Evolutionary conservation across 495 filamentous ascomycete species (phyloP).

Genomic region (Hyphodiscus hymeniophilus): DNA sequence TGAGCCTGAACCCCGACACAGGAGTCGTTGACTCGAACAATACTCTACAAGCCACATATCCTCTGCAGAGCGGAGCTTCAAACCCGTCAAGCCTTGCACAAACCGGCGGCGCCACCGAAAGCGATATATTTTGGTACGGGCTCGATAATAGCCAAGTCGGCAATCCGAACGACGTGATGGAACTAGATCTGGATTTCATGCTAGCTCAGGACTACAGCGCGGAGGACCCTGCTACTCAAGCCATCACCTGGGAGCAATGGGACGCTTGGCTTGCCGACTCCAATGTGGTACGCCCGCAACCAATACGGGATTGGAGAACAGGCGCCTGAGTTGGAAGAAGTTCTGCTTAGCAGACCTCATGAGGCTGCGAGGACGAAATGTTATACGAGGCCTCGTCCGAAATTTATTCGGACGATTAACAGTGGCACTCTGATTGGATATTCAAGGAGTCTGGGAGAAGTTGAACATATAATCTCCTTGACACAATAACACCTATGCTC

Average conservation of each 20-base stretch:
- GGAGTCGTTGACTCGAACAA: background rate
- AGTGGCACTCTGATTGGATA: too few species aligned
- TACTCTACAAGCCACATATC: constrained; percentile 8
- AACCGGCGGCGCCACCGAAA: constrained; percentile 6
- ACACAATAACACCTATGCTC: too few species aligned
- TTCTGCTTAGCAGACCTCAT: background rate
- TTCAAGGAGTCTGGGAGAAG: too few species aligned
- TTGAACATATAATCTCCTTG: too few species aligned
- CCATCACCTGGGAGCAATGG: constrained; percentile 28
- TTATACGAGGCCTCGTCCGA: too few species aligned
- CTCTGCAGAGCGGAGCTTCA: constrained; percentile 6
- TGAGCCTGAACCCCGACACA: constrained; percentile 4
- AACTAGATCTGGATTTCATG: constrained; percentile 23
- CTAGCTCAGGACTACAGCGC: constrained; percentile 17
- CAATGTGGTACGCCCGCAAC: background rate
- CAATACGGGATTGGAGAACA: background rate
- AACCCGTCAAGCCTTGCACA: constrained; percentile 8
- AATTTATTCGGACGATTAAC: too few species aligned
- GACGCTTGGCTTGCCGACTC: constrained; percentile 26
- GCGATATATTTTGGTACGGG: constrained; percentile 21
- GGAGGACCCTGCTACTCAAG: constrained; percentile 9
- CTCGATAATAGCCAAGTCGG: constrained; percentile 11
- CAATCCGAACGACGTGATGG: constrained; percentile 10
- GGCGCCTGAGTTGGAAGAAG: background rate
- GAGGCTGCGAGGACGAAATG: too few species aligned